Conservation (phyloP, 2,329 filamentous ascomycete genomes). For the Microthyrium microscopicum region DNA sequence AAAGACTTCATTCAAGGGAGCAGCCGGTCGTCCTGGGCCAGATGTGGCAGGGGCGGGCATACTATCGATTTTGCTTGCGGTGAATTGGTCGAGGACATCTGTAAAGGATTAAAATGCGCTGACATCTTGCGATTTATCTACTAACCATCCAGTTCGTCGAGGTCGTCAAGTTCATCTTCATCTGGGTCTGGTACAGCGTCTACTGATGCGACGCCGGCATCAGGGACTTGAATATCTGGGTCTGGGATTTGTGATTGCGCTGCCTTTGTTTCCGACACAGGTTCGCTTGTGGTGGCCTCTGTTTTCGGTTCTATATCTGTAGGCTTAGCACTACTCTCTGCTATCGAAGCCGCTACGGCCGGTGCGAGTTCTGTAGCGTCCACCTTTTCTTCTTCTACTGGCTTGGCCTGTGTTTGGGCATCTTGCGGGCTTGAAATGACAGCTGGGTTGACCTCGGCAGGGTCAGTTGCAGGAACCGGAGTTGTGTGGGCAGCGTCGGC, state of each 20-base stretch:
- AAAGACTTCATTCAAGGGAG: constrained; percentile 22
- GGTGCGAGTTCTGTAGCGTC: not conserved
- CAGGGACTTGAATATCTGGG: not conserved
- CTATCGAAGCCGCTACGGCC: not conserved
- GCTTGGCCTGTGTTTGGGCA: no score
- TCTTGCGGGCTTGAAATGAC: no score
- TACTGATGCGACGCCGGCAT: no score
- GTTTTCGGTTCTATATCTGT: not conserved
- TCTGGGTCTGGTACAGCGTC: constrained; percentile 63
- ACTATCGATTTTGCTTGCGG: constrained; percentile 41
- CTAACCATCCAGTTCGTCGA: constrained; percentile 53
- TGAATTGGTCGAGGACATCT: constrained; percentile 90
- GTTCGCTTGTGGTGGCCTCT: not conserved
- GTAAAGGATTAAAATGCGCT: constrained; percentile 29
- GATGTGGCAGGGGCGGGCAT: constrained; percentile 13
- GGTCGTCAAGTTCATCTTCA: constrained; percentile 78
- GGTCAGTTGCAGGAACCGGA: no score
- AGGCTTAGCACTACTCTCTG: not conserved
- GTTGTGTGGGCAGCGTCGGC: no score
- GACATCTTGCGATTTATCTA: not conserved
- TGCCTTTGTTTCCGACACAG: not conserved
- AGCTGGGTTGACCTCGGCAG: no score
- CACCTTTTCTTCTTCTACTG: no score
- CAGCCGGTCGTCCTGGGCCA: constrained; percentile 12
- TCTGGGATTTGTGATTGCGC: constrained; percentile 1